Conservation (phyloP, 257 asterid genomes). For the Nicotiana paniculata region DNA sequence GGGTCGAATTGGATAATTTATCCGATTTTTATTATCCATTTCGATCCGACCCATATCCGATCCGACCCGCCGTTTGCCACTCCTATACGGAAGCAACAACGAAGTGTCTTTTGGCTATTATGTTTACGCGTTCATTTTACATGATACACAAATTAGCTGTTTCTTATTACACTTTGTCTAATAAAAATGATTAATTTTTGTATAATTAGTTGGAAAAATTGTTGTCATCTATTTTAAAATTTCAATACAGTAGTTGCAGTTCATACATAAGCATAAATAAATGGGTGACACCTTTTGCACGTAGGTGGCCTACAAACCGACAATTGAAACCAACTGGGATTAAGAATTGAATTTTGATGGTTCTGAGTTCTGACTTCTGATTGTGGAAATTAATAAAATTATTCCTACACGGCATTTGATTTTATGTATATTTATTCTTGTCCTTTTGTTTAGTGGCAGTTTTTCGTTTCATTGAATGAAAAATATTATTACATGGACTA, state of each 20-base stretch:
- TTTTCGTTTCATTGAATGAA: not conserved
- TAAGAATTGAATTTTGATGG: not conserved
- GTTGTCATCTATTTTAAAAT: not conserved
- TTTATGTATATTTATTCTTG: not conserved
- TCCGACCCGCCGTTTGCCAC: too few relatives aligned
- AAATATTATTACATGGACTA: not conserved
- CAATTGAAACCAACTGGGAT: not conserved
- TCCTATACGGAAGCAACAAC: not conserved
- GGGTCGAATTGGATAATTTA: too few relatives aligned
- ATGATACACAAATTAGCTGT: not conserved
- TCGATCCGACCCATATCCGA: too few relatives aligned
- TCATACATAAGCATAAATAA: not conserved
- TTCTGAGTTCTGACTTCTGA: not conserved
- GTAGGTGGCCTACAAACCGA: slow-evolving; percentile 5
- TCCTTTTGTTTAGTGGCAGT: not conserved
- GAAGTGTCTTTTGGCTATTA: not conserved
- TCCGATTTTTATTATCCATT: too few relatives aligned
- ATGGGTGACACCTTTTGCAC: not conserved
- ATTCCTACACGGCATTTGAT: not conserved
- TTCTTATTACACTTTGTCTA: too few relatives aligned
- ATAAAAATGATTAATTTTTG: not conserved
- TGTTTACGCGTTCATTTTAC: not conserved
- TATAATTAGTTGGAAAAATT: not conserved
- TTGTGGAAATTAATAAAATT: not conserved
- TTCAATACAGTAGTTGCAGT: not conserved